Evolutionary conservation across 371 early-diverging fungal genomes (phyloP), one percentile per base, ranked within the genome.

Genomic region (Rhizopus microsporus): DNA sequence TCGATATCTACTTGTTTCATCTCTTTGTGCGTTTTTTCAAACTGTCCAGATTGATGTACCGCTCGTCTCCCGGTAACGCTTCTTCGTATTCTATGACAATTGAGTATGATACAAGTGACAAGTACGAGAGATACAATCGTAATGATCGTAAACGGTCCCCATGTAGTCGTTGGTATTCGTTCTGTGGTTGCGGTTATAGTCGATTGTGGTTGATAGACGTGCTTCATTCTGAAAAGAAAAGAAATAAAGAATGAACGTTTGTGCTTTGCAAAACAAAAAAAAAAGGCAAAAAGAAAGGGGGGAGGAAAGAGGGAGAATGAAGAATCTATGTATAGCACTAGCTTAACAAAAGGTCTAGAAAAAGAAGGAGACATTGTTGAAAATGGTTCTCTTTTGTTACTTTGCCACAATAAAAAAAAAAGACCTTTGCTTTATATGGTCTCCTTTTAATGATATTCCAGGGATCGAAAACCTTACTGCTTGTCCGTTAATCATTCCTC

Each of bases 51-150:
- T 39, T 16, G 53, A 47, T 23, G 23, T 23, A 59, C 32, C 50
- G 62, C 48, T 13, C 59, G 42, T 50, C 51, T 61, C 7, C 51
- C 58, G 31, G 39, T 49, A 8, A 74, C 60, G 23, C 40, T 57
- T 7, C 64, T 65, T 17, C 65, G 60, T 33, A 74, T 59, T 8
- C 69, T 59, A 49, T 58, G 55, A 32, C 71, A 74, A 32, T 74
- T 68, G 12, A 71, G 49, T 17, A 74, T 74, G n/a, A 60, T 43
- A 44, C 74, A 74, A 47, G 71, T 71, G 23, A 74, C 52, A 4
- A 71, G n/a, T 8, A 66, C 62, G 38, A 74, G 54, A 16, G 53
- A 50, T 15, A 68, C 62, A 23, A 71, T 52, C 10, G 68, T 34
- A 7, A 66, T 40, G 9, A 68, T 61, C 2, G 71, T 68, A 17